Conservation (phyloP, 1,284 basidiomycete species). For the Moesziomyces sp. region DNA sequence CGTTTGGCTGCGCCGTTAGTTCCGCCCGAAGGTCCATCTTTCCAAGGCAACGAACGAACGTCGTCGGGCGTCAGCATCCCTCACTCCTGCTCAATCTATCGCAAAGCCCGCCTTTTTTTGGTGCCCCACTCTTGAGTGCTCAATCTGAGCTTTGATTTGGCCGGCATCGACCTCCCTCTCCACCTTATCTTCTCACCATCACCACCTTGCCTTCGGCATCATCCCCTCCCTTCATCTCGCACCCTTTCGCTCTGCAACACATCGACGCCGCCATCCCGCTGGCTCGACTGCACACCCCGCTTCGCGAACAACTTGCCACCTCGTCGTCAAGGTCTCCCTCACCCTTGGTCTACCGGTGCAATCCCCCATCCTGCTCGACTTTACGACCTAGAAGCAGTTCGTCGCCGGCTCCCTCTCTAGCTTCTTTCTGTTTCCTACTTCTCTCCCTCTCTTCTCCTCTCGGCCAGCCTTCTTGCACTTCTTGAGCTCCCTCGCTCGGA, state of each 20-base stretch:
- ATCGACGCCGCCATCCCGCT: background rate
- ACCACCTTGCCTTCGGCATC: constrained; percentile 6
- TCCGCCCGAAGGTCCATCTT: constrained; percentile 6
- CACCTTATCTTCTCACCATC: constrained; percentile 22
- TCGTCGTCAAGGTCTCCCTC: constrained; percentile 49
- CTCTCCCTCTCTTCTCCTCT: background rate
- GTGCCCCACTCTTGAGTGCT: no score
- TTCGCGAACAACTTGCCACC: constrained; percentile 1
- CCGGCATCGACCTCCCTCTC: background rate
- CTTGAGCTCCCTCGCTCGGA: constrained; percentile 25
- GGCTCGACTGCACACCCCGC: background rate
- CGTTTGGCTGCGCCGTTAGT: constrained; percentile 9
- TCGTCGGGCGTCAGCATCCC: no score
- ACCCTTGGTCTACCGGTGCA: constrained; percentile 39
- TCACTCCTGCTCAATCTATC: no score
- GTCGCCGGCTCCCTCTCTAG: constrained; percentile 30
- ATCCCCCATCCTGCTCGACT: background rate
- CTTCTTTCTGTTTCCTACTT: background rate
- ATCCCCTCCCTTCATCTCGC: background rate
- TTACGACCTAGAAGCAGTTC: background rate
- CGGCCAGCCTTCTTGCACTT: constrained; percentile 1
- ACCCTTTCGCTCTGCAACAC: background rate
- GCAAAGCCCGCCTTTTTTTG: constrained; percentile 9
- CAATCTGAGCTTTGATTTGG: background rate
- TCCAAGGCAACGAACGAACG: no score